Base-by-base conservation (phyloP, 1,139 yeast genomes). In the Lodderomyces margitis region DNA sequence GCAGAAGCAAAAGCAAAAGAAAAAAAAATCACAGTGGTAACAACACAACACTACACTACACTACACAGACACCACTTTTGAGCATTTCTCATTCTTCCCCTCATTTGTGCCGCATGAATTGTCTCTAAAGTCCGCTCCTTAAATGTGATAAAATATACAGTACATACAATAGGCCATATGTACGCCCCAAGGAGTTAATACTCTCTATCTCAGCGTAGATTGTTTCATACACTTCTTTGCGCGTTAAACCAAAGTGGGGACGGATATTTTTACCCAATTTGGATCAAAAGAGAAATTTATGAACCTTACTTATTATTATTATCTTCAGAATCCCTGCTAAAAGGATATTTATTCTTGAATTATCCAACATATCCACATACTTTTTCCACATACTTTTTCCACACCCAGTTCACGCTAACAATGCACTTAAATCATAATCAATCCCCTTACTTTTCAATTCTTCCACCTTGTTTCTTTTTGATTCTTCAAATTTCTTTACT, bases 361-460 rank as follows among this genome's bases (percentile, higher is more conserved):
- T 36, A 20, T 20, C 21, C 34, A 31, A 25, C 15, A 16, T 23
- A 21, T 25, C 31, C n/a, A n/a, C n/a, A n/a, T n/a, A n/a, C n/a
- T n/a, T n/a, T n/a, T n/a, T n/a, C n/a, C n/a, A n/a, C n/a, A n/a
- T n/a, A n/a, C n/a, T n/a, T n/a, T n/a, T n/a, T n/a, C n/a, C n/a
- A n/a, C n/a, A n/a, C 16, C 21, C 15, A 15, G 36, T 28, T 39
- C 32, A 15, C 32, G 20, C 30, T 36, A 45, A 48, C 46, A 48
- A 40, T 21, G 39, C 34, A 34, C 36, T 41, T 21, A 51, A 59
- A 54, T 70, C 72, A 45, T 64, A 70, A 48, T 73, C 71, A 40
- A 83, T 80, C 15, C 88, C 89, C 53, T 74, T 66, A 31, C 65
- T 67, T 47, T 68, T 66, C 52, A 84, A 69, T 46, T 68, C 65